These are phyloP conservation scores for Aspergillus spinulosporus DNA, from an alignment of 2,329 filamentous ascomycete species.

Conservation along the genomic window DNA sequence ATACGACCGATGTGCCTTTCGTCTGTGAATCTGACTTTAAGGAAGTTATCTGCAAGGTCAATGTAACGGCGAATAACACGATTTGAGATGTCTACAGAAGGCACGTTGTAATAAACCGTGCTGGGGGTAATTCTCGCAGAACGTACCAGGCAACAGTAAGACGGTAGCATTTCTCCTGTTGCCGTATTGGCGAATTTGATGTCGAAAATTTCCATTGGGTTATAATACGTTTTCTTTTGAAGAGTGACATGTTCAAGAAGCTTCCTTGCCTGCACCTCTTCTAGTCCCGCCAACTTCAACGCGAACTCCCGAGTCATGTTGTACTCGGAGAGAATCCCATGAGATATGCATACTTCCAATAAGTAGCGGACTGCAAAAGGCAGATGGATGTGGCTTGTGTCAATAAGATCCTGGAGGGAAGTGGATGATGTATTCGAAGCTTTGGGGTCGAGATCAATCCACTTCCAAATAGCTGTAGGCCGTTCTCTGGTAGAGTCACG, in stretches of 20 bases:
- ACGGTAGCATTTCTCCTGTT: conserved; percentile 58
- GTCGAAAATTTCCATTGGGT: conserved; percentile 74
- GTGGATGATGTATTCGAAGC: conserved; percentile 30
- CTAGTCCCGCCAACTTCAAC: conserved; percentile 56
- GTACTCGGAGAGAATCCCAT: conserved; percentile 73
- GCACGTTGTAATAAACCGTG: conserved; percentile 74
- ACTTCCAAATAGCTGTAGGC: conserved; percentile 38
- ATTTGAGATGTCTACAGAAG: conserved; percentile 82
- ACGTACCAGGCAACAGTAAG: conserved; percentile 72
- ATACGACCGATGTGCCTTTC: conserved; percentile 68
- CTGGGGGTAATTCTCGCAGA: conserved; percentile 82
- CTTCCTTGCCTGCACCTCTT: conserved; percentile 57
- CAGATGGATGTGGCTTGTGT: conserved; percentile 47
- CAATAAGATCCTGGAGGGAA: conserved; percentile 38
- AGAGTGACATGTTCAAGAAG: conserved; percentile 75
- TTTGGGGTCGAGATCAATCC: conserved; percentile 40
- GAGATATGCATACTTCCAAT: conserved; percentile 89
- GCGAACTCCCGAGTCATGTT: conserved; percentile 70
- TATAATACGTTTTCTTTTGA: conserved; percentile 59
- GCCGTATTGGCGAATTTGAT: conserved; percentile 48
- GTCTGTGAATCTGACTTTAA: conserved; percentile 86
- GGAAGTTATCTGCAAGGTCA: conserved; percentile 71
- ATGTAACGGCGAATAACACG: conserved; percentile 75
- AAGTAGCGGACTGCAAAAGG: conserved; percentile 80
- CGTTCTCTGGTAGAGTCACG: conserved; percentile 30